A percentile compares a stretch with the other conserved stretches of the same genome.
Evolutionary conservation across 495 filamentous ascomycete species (phyloP).

Genomic region (Xylaria nigripes): DNA sequence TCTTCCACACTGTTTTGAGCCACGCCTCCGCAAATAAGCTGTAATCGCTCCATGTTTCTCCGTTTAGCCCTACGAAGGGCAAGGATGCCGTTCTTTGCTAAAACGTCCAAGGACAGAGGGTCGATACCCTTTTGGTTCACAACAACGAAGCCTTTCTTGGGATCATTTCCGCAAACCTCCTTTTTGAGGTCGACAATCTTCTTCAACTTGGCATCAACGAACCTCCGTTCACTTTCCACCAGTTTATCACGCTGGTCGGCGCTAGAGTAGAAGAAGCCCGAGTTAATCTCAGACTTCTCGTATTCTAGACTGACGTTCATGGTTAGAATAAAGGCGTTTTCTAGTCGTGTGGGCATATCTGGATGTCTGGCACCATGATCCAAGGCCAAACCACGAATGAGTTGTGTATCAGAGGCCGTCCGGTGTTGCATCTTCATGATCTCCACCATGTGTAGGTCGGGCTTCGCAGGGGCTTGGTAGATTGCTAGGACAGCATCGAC

Average conservation of each 20-base stretch:
- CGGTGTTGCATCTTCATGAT: slow-evolving; percentile 99
- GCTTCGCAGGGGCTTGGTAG: slow-evolving; percentile 80
- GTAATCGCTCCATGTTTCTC: slow-evolving; percentile 96
- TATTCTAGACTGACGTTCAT: slow-evolving; percentile 97
- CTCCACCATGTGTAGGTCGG: slow-evolving; percentile 97
- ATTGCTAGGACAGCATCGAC: slow-evolving; percentile 95
- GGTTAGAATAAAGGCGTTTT: slow-evolving; percentile 91
- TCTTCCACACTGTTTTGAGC: slow-evolving; percentile 97
- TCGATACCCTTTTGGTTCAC: slow-evolving; percentile 99
- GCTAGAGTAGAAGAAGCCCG: slow-evolving; percentile 95
- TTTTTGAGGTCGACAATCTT: slow-evolving; percentile 99
- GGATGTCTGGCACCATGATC: slow-evolving; percentile 96
- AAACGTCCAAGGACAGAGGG: slow-evolving; percentile 84
- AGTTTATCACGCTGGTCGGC: slow-evolving; percentile 95
- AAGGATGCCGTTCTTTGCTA: slow-evolving; percentile 96
- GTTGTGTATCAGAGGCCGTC: slow-evolving; percentile 87
- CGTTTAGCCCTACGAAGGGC: slow-evolving; percentile 91
- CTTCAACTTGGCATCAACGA: slow-evolving; percentile 92
- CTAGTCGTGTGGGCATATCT: slow-evolving; percentile 93
- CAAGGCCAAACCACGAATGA: slow-evolving; percentile 85
- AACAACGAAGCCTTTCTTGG: slow-evolving; percentile 92
- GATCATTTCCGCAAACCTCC: slow-evolving; percentile 88
- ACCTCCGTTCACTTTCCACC: slow-evolving; percentile 91
- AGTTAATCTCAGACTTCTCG: slow-evolving; percentile 99
- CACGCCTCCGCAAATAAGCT: slow-evolving; percentile 83